These are phyloP conservation scores for Beauveria asiatica DNA, from an alignment of 2,329 filamentous ascomycete species.

Conservation along the genomic window DNA sequence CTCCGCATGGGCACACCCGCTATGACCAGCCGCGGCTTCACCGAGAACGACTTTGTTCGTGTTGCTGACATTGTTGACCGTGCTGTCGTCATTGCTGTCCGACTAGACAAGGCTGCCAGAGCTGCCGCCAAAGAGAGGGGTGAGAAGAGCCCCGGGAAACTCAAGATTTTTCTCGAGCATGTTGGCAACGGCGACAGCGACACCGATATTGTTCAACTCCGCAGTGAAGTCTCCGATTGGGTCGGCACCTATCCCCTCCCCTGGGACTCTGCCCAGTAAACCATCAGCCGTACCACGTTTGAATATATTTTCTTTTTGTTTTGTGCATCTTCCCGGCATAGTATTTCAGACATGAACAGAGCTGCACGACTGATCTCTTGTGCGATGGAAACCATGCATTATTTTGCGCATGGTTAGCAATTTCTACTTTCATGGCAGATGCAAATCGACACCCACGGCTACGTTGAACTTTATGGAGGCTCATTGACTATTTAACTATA, in stretches of 20 bases:
- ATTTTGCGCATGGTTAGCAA: neutral
- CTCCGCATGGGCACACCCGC: constrained; percentile 91
- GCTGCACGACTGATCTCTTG: neutral
- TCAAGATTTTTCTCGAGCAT: constrained; percentile 60
- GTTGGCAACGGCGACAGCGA: constrained; percentile 60
- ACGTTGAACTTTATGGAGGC: neutral
- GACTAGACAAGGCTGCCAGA: constrained; percentile 64
- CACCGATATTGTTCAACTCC: constrained; percentile 63
- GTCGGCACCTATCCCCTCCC: constrained; percentile 65
- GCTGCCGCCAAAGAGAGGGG: constrained; percentile 59
- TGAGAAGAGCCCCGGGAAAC: constrained; percentile 55
- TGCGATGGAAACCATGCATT: neutral
- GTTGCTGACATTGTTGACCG: constrained; percentile 82
- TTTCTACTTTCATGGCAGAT: neutral
- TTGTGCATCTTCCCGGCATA: neutral
- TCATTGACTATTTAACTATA: neutral
- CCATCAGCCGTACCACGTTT: constrained; percentile 4
- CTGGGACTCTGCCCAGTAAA: constrained; percentile 42
- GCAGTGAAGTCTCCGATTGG: constrained; percentile 70
- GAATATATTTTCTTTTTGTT: constrained; percentile 8
- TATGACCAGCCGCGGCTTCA: constrained; percentile 96
- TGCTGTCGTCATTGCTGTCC: constrained; percentile 68
- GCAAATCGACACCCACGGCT: constrained; percentile 4
- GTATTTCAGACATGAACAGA: neutral
- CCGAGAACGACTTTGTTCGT: constrained; percentile 75